Evolutionary conservation across 108 stramenopile genomes (phyloP), one percentile per base, ranked within the genome.

Genomic region (Skeletonema potamos): DNA sequence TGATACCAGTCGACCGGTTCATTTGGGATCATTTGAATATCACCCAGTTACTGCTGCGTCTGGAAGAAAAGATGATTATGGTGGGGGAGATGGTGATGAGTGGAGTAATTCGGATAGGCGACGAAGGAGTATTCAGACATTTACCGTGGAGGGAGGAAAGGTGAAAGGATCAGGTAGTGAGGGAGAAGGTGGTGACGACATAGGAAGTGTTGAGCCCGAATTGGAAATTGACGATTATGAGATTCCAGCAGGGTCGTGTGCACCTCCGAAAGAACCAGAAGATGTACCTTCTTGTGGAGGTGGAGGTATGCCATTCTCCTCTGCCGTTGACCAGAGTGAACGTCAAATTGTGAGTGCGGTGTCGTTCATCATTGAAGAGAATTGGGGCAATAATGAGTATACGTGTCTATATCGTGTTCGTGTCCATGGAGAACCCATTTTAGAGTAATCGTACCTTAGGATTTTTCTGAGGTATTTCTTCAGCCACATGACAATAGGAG

Each of bases 381-480:
- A 94, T 59, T 88, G 86, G 80, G 92, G 93, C 39, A 88, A 88
- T 64, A 15, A 58, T 8, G 87, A 89, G 15, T 90, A 81, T 66
- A 94, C 93, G 8, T 94, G 90, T 65, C 54, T 94, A 12, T 94
- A 94, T 77, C 87, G 89, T 66, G 63, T 90, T 20, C 87, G 85
- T 22, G 82, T 94, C 3, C 90, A 94, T 72, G 90, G 90, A 15
- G 84, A 88, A 17, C 27, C 54, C 15, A 36, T 75, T 7, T 7
- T 3, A 17, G 60, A 61, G 60, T 20, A 32, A 18, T 58, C n/a
- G n/a, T n/a, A n/a, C n/a, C n/a, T n/a, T n/a, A n/a, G n/a, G n/a
- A n/a, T n/a, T n/a, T n/a, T n/a, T n/a, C n/a, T n/a, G n/a, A n/a
- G n/a, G n/a, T n/a, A n/a, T n/a, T n/a, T n/a, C n/a, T n/a, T n/a